Percentiles rank a stretch among this genome's conserved stretches.
phyloP scores from a whole-genome alignment of 345 rosid species.

The Lumnitzera littorea region DNA sequence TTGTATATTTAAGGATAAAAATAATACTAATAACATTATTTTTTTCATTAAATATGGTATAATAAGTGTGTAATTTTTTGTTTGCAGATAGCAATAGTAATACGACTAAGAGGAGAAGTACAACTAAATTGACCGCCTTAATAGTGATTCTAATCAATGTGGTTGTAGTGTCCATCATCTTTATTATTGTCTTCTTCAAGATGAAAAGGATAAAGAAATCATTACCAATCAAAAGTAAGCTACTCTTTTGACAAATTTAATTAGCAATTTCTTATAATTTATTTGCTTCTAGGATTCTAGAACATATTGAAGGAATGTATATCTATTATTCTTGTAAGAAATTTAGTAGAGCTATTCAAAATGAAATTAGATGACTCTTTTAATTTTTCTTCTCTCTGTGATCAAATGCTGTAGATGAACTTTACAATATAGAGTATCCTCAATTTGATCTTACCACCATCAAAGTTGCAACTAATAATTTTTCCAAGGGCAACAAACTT shows the following conservation, averaged over 20 bases:
- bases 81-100: slow-evolving; percentile 8
- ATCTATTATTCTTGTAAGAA: not conserved
- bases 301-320: too few relatives aligned
- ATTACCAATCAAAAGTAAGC: slow-evolving; percentile 2
- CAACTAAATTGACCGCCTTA: not conserved
- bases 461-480: slow-evolving; percentile 17
- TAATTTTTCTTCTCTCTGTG: not conserved
- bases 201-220: not conserved
- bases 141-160: slow-evolving; percentile 8
- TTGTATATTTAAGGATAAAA: too few relatives aligned
- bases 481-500: slow-evolving; percentile 15
- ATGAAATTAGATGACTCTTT: not conserved
- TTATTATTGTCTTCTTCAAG: slow-evolving; percentile 7
- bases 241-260: not conserved
- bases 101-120: not conserved
- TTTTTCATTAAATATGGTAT: not conserved
- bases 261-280: not conserved
- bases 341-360: not conserved
- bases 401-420: slow-evolving; percentile 7
- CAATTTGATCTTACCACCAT: slow-evolving; percentile 20
- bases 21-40: too few relatives aligned
- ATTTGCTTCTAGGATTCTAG: too few relatives aligned
- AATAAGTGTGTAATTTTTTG: not conserved
- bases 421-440: slow-evolving; percentile 12
- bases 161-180: not conserved